Percentiles rank a stretch among this genome's conserved stretches.
phyloP scores from a whole-genome alignment of 1,139 yeast genomes.

The Lipomyces yarrowii region DNA sequence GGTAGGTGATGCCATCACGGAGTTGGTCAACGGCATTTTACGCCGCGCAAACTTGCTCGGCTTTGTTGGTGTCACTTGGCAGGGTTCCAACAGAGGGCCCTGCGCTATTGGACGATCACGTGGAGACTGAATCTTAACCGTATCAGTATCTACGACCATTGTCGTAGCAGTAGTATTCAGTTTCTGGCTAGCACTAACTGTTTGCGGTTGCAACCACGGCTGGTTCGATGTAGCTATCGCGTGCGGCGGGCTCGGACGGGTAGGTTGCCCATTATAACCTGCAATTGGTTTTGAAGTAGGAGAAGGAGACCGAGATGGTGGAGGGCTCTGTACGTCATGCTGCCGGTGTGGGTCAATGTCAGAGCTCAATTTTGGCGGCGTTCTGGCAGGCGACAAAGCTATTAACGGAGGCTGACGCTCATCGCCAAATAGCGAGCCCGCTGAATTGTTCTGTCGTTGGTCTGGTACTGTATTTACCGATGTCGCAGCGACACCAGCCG shows the following conservation, averaged over 20 bases:
- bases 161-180: neutral
- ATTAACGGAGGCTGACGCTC: neutral
- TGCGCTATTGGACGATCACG: neutral
- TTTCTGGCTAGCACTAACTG: neutral
- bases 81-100: neutral
- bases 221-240: neutral
- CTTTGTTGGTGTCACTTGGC: neutral
- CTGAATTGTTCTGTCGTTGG: neutral
- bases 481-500: constrained; percentile 1
- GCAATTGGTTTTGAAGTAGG: neutral
- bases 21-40: constrained; percentile 1
- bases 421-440: constrained; percentile 4
- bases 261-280: neutral
- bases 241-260: neutral
- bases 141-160: neutral
- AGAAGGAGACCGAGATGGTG: constrained; percentile 15
- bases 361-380: constrained; percentile 2
- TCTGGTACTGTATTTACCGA: neutral
- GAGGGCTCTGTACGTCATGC: constrained; percentile 4
- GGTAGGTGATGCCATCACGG: neutral
- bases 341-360: neutral
- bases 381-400: constrained; percentile 12
- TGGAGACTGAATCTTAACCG: neutral
- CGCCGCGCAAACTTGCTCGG: constrained; percentile 5
- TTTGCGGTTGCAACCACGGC: neutral